Evolutionary conservation across 2,329 filamentous ascomycete species (phyloP), one percentile per base, ranked within the genome.

Genomic region (Ilyonectria destructans): DNA sequence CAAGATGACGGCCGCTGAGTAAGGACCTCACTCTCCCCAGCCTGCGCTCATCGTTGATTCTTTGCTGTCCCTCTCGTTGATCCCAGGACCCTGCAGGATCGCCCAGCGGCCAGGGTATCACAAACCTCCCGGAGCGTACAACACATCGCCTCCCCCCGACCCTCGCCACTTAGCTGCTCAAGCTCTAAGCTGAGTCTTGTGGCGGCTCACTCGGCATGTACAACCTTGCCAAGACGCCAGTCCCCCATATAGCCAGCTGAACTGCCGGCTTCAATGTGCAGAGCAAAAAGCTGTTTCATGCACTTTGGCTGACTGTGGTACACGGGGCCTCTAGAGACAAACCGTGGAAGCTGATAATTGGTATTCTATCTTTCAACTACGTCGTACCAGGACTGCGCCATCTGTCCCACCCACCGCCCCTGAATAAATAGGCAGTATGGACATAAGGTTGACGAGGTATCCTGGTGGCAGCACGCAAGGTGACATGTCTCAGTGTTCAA

Each of bases 1-100:
- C 51, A 2, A 26, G 40, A 43, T 35, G n/a, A 35, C 21, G n/a
- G 31, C 31, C 51, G 51, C 51, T 54, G 51, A 54, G 51, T 54
- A 33, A 54, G 31, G 51, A n/a, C 10, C 29, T 21, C 29, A 10
- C n/a, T 26, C 10, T 33, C 48, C 31, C 31, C 12, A 33, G 48
- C 17, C 19, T 31, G n/a, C 17, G 6, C 29, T 19, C n/a, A 12
- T 33, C 4, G n/a, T 8, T 23, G 9, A 12, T 21, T n/a, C n/a
- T 13, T 35, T n/a, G 8, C 40, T n/a, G 15, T n/a, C 15, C 40
- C n/a, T 43, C n/a, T 43, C 19, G 40, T 19, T 43, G 15, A 17
- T 15, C 29, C 7, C 31, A 31, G 5, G 13, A 9, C 12, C 33
- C n/a, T 3, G 2, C 31, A 6, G n/a, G 12, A 21, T 13, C n/a